phyloP scores from a whole-genome alignment of 2,329 filamentous ascomycete species.

The Cladosporium cucumerinum region DNA sequence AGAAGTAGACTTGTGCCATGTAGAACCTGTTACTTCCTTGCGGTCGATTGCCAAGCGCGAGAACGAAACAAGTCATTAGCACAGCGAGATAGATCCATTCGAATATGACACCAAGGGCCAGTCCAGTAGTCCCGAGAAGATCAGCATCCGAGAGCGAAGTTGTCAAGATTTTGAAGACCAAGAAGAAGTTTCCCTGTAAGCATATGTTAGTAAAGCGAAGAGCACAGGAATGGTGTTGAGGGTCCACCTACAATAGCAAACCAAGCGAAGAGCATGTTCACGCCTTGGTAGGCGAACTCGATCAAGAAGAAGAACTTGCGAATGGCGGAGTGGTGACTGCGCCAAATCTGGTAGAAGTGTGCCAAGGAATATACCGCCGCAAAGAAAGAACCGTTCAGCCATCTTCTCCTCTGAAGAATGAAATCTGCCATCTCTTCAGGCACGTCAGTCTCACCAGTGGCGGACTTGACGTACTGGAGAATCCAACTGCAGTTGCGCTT shows the following conservation, averaged over 20 bases:
- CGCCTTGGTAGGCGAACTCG: constrained; percentile 90
- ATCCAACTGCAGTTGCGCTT: constrained; percentile 98
- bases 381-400: constrained; percentile 98
- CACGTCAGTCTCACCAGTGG: constrained; percentile 94
- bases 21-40: constrained; percentile 92
- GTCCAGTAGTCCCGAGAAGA: constrained; percentile 73
- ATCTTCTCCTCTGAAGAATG: constrained; percentile 90
- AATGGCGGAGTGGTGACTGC: constrained; percentile 82
- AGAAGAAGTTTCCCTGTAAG: constrained; percentile 83
- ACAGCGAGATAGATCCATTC: constrained; percentile 94
- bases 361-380: constrained; percentile 91
- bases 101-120: constrained; percentile 82
- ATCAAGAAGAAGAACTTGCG: constrained; percentile 87
- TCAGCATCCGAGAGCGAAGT: constrained; percentile 68
- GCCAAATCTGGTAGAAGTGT: constrained; percentile 94
- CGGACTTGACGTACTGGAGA: constrained; percentile 95
- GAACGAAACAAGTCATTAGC: constrained; percentile 88
- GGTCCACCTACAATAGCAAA: constrained; percentile 69
- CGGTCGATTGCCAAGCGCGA: constrained; percentile 90
- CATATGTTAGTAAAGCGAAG: background rate
- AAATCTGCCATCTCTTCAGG: constrained; percentile 91
- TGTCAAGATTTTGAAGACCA: constrained; percentile 96
- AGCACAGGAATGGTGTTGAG: background rate
- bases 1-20: constrained; percentile 97
- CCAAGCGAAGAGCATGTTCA: constrained; percentile 98